A percentile compares a stretch with the other conserved stretches of the same genome.
Evolutionary conservation across 2,329 filamentous ascomycete species (phyloP).

Genomic region (Venturia nashicola): DNA sequence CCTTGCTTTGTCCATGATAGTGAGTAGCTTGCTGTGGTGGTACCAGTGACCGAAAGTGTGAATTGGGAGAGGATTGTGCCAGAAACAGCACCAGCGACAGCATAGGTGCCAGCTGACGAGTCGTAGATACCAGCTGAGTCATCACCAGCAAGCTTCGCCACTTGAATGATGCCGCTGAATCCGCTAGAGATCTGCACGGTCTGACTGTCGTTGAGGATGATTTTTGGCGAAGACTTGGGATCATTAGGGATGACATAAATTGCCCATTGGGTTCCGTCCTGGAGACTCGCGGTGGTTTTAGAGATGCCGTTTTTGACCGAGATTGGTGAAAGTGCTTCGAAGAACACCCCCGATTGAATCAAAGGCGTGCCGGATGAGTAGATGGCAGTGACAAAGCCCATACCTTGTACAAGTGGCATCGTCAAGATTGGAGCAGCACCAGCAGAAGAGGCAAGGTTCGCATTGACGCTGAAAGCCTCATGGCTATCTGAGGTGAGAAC

Average conservation of each 20-base stretch:
- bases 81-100: constrained; percentile 46
- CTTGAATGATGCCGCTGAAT: constrained; percentile 70
- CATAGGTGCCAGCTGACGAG: constrained; percentile 61
- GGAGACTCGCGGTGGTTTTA: constrained; percentile 65
- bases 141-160: constrained; percentile 59
- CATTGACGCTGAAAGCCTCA: constrained; percentile 48
- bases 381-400: constrained; percentile 73
- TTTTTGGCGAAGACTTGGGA: constrained; percentile 11
- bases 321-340: constrained; percentile 47
- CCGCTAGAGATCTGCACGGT: constrained; percentile 50
- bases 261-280: constrained; percentile 37
- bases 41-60: constrained; percentile 46
- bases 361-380: constrained; percentile 60
- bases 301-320: constrained; percentile 49
- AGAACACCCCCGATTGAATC: constrained; percentile 64
- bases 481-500: constrained; percentile 41
- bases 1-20: constrained; percentile 65
- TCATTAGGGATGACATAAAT: constrained; percentile 24
- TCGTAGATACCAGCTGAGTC: constrained; percentile 61
- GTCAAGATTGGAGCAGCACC: constrained; percentile 44
- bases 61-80: constrained; percentile 50
- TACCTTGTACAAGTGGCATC: constrained; percentile 76
- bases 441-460: constrained; percentile 50
- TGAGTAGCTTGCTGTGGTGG: constrained; percentile 53
- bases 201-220: constrained; percentile 22